Evolutionary conservation across 1,139 yeast genomes (phyloP).

Genomic region (Yarrowia galli): DNA sequence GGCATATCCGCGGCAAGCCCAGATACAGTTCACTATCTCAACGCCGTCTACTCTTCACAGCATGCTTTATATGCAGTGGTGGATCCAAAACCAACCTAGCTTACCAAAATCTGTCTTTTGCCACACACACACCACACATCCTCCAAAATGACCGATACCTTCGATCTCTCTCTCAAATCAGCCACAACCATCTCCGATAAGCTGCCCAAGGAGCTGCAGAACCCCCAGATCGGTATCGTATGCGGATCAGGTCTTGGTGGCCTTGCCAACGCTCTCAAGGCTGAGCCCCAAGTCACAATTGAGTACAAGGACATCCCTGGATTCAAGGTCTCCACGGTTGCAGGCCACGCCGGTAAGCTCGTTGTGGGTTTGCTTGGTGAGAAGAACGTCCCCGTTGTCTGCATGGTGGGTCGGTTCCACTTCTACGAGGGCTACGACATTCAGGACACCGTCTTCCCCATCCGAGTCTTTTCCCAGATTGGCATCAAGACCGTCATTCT

Average conservation of each 20-base stretch:
- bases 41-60: constrained; percentile 29
- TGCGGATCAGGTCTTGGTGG: constrained; percentile 97
- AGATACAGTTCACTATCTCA: constrained; percentile 26
- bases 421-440: constrained; percentile 90
- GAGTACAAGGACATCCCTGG: constrained; percentile 79
- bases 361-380: constrained; percentile 78
- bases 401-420: constrained; percentile 93
- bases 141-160: not conserved
- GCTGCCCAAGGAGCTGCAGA: constrained; percentile 34
- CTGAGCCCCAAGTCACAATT: constrained; percentile 59
- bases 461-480: constrained; percentile 72
- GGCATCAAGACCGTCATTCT: constrained; percentile 69
- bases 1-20: constrained; percentile 24
- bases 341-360: constrained; percentile 87
- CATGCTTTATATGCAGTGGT: constrained; percentile 16
- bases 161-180: constrained; percentile 25
- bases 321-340: constrained; percentile 80
- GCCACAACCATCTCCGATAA: constrained; percentile 39
- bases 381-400: constrained; percentile 77
- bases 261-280: constrained; percentile 63
- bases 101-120: not conserved
- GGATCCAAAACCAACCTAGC: constrained; percentile 14
- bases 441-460: constrained; percentile 83
- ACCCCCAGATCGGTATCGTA: constrained; percentile 68
- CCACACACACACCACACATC: constrained; percentile 1